A percentile compares a stretch with the other conserved stretches of the same genome.
Conservation (phyloP, 306 rosid genomes). For the Cucumis sativus region DNA sequence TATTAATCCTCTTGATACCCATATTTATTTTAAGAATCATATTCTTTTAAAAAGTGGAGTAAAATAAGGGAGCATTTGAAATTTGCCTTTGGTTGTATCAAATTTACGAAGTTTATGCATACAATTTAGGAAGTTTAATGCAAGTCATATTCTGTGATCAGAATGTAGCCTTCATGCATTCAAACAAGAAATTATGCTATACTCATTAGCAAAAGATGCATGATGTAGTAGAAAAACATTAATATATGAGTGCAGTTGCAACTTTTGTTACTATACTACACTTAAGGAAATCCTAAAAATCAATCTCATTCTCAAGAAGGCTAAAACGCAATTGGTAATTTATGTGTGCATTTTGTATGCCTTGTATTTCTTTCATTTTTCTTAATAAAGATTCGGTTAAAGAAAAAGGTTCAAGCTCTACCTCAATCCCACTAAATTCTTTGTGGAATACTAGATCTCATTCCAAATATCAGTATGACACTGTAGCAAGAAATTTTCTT, state of each 20-base stretch:
- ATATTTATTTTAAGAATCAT: neutral
- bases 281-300: neutral
- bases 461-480: neutral
- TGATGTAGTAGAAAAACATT: neutral
- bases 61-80: neutral
- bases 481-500: neutral
- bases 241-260: neutral
- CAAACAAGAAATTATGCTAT: neutral
- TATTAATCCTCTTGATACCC: neutral
- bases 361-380: neutral
- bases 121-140: neutral
- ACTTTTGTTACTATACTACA: neutral
- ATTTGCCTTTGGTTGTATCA: neutral
- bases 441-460: neutral
- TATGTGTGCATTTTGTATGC: neutral
- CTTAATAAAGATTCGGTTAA: neutral
- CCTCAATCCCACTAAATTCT: neutral
- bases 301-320: neutral
- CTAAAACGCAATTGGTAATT: neutral
- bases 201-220: neutral
- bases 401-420: neutral
- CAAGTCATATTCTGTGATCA: neutral
- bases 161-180: neutral
- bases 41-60: neutral
- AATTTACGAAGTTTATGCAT: neutral